Evolutionary conservation across 306 rosid genomes (phyloP), one percentile per base, ranked within the genome.

Genomic region (Cucumis melo): DNA sequence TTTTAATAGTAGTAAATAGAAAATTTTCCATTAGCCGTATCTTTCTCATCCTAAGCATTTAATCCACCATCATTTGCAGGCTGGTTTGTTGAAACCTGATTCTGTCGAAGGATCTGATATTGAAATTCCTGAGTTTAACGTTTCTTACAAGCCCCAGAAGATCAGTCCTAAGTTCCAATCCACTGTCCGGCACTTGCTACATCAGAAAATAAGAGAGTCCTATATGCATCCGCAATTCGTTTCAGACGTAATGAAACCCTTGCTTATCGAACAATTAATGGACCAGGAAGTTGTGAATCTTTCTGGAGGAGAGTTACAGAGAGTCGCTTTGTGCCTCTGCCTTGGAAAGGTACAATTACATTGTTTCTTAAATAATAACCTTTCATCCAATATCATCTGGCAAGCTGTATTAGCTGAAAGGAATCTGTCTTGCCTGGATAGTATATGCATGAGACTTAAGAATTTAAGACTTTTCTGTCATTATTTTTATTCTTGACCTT

Each of bases 181-280:
- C 77, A 85, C 96, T 71, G 99, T 94, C 71, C 83, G 97, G 63
- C 79, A 88, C 86, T 80, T 94, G 87, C 87, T 94, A n/a, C 93
- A 90, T 81, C 81, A 78, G 77, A 94, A 86, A 83, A 92, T 94
- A 27, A 92, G 96, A 0, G 99, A 94, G 76, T 90, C 95, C 1
- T 94, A 90, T 39, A 90, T 90, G 72, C 97, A 94, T 81, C 96
- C 99, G 57, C 98, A 95, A 80, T 95, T 95, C 80, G 38, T 92
- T 66, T 95, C 99, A 29, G 99, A 95, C 83, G 99, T 95, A 77
- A 95, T 92, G 97, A 95, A 92, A 83, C 99, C 99, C 75, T 97
- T 95, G 78, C 96, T 95, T 74, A 95, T 95, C 7, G 99, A 95
- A 79, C 98, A 95, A 70, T 83, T 95, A 64, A 95, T 95, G 99